Evolutionary conservation across 768 basidiomycete genomes (phyloP).

Genomic region (Mrakia frigida): DNA sequence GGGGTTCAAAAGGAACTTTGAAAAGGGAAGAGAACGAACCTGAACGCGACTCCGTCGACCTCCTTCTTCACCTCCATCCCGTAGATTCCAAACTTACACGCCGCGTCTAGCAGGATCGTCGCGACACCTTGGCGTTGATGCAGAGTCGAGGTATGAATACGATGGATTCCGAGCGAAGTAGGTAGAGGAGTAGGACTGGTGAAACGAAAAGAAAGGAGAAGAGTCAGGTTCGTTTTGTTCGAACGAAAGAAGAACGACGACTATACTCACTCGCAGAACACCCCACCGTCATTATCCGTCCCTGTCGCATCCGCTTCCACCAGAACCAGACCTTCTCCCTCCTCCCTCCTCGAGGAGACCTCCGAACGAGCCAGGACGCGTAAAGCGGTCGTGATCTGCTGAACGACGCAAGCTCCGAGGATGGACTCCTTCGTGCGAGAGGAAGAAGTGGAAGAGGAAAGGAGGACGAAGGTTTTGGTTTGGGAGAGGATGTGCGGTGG

Average conservation of each 20-base stretch:
- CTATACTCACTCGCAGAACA: constrained; percentile 32
- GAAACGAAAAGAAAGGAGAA: not conserved
- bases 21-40: not conserved
- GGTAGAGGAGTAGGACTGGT: constrained; percentile 21
- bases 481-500: constrained; percentile 37
- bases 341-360: not conserved
- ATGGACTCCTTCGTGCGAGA: constrained; percentile 12
- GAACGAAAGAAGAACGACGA: not conserved
- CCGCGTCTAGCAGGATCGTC: constrained; percentile 17
- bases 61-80: constrained; percentile 9
- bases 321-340: not conserved
- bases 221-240: not conserved
- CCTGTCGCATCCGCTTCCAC: not conserved
- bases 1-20: no score
- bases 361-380: constrained; percentile 16
- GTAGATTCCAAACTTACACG: constrained; percentile 13
- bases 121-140: constrained; percentile 17
- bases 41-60: constrained; percentile 35
- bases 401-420: constrained; percentile 29
- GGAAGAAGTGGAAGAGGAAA: not conserved
- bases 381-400: constrained; percentile 19
- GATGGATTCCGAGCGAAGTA: constrained; percentile 25
- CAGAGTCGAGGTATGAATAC: constrained; percentile 24
- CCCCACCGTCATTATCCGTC: constrained; percentile 19
- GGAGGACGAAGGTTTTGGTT: constrained; percentile 11